Percentiles rank a stretch among this genome's conserved stretches.
Conservation (phyloP, 768 basidiomycete genomes). For the Trametes punicea region DNA sequence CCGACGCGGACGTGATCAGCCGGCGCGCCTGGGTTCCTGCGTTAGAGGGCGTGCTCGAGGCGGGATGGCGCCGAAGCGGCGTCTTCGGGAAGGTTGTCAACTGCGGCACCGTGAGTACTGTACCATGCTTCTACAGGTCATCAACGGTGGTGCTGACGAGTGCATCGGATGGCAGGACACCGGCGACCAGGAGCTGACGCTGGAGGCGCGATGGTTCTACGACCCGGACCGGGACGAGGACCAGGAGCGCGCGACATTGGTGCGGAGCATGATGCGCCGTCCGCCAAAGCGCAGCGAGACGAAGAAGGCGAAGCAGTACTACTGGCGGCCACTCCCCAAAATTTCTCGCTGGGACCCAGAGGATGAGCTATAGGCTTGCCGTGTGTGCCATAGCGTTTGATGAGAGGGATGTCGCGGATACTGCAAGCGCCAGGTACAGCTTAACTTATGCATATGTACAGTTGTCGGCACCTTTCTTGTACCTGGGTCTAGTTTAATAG, state of each 20-base stretch:
- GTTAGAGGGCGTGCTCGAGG: constrained; percentile 49
- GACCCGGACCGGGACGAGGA: constrained; percentile 70
- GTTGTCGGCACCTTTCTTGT: too few relatives aligned
- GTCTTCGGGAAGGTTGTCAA: constrained; percentile 74
- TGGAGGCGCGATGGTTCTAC: constrained; percentile 75
- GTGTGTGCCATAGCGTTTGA: too few relatives aligned
- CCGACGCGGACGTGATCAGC: constrained; percentile 13
- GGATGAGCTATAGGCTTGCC: constrained; percentile 41
- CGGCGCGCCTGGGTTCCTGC: constrained; percentile 42
- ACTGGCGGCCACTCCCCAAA: constrained; percentile 71
- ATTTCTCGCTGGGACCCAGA: constrained; percentile 73
- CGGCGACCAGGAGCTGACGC: constrained; percentile 40
- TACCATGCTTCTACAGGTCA: neutral
- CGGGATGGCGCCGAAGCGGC: constrained; percentile 44
- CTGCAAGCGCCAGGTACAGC: neutral
- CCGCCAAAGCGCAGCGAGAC: constrained; percentile 71
- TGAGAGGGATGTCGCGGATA: neutral
- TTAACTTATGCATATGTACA: neutral
- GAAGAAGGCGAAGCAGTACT: constrained; percentile 85
- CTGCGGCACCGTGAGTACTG: constrained; percentile 48
- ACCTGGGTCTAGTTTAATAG: neutral
- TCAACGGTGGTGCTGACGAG: constrained; percentile 9
- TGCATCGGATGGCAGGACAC: constrained; percentile 31
- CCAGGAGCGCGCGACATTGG: constrained; percentile 62
- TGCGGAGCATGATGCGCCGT: constrained; percentile 72